Evolutionary conservation across 2,329 filamentous ascomycete species (phyloP), one percentile per base, ranked within the genome.

Genomic region (Colletotrichum simmondsii): DNA sequence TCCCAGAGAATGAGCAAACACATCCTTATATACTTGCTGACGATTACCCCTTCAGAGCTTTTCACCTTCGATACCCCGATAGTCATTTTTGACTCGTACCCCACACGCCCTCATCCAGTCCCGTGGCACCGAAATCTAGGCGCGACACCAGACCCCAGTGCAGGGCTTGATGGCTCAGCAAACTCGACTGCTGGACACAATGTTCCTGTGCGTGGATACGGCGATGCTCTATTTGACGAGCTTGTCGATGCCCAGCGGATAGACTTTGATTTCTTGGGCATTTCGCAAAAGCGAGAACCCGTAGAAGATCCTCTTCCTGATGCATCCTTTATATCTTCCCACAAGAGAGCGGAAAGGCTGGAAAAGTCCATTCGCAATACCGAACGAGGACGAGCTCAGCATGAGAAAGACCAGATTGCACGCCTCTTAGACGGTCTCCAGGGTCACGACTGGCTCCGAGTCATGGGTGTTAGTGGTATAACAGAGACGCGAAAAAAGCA

Each of bases 401-500:
- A 92, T 84, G 91, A 92, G 76, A 90, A 88, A 76, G 90, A 92
- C 73, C 90, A 92, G 76, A 89, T 92, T 53, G 87, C 90, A 66
- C 87, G 90, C 42, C 82, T 92, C 19, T 87, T 98, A 7, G 95
- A 97, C 66, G 95, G 95, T 22, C 88, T 99, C 1, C 93, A 95
- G 80, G 94, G 96, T 2, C 94, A 94, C 71, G 97, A 98, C 82
- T 99, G 97, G 97, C 87, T 98, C 69, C 92, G 94, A 74, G 90
- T 95, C 4, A 95, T 99, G 91, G 97, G 96, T 30, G 93, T 98
- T 42, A 96, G 92, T 75, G 94, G 90, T 24, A 85, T 97, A 49
- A 97, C 95, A 0, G 95, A 98, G 79, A 91, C 91, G 26, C 94
- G 94, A 78, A 96, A 94, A 83, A 97, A 93, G 81, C 90, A 92